Percentiles rank a stretch among this genome's conserved stretches.
Evolutionary conservation across 768 basidiomycete genomes (phyloP).

Genomic region (Pleurotus pulmonarius): DNA sequence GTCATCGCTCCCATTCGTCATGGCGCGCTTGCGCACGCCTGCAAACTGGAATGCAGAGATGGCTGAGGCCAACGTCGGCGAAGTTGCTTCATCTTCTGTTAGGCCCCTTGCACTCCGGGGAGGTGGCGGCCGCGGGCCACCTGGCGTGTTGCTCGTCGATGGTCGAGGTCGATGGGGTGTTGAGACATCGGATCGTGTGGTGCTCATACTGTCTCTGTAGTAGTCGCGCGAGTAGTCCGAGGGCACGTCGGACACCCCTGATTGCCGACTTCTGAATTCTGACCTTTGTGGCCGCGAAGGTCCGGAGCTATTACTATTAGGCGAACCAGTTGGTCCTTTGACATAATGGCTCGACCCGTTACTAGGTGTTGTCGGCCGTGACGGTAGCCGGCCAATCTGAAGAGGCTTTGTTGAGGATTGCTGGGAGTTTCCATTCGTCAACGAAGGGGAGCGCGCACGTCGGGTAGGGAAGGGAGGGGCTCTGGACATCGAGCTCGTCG

Average conservation of each 20-base stretch:
- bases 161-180: conserved; percentile 26
- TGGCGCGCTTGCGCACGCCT: conserved; percentile 52
- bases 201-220: conserved; percentile 49
- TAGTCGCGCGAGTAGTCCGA: conserved; percentile 41
- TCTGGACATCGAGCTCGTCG: conserved; percentile 45
- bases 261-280: conserved; percentile 49
- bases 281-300: conserved; percentile 68
- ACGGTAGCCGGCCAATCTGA: conserved; percentile 55
- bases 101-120: conserved; percentile 26
- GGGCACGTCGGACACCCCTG: conserved; percentile 46
- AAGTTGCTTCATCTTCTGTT: conserved; percentile 33
- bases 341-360: conserved; percentile 36
- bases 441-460: conserved; percentile 43
- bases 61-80: conserved; percentile 48
- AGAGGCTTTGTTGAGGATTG: conserved; percentile 48
- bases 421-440: conserved; percentile 35
- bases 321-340: conserved; percentile 31
- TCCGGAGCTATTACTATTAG: conserved; percentile 37
- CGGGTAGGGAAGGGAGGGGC: conserved; percentile 54
- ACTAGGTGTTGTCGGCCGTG: conserved; percentile 51
- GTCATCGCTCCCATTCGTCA: conserved; percentile 50
- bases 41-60: conserved; percentile 72
- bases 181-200: conserved; percentile 42
- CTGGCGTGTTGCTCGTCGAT: conserved; percentile 14
- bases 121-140: conserved; percentile 18